phyloP scores from a whole-genome alignment of 352 stramenopile species.

The Globisporangium mamillatum region DNA sequence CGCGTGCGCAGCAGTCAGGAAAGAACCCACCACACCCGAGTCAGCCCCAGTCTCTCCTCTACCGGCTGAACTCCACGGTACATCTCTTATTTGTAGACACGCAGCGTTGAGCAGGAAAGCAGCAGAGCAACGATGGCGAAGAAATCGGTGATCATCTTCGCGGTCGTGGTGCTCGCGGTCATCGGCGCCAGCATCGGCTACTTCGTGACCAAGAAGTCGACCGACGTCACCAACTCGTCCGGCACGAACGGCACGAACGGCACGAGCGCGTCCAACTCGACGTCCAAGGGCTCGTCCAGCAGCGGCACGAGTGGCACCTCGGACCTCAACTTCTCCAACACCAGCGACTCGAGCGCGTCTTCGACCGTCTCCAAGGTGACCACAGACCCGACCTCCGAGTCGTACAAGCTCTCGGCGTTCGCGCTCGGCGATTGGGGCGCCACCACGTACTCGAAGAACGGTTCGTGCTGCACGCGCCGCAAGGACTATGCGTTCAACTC shows the following conservation, averaged over 20 bases:
- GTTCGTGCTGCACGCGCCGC: slow-evolving; percentile 70
- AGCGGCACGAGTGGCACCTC: slow-evolving; percentile 9
- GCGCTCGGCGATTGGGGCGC: slow-evolving; percentile 75
- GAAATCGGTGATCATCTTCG: slow-evolving; percentile 21
- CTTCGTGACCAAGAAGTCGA: slow-evolving; percentile 19
- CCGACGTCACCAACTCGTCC: slow-evolving; percentile 11
- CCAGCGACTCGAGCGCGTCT: slow-evolving; percentile 4
- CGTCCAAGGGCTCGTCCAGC: slow-evolving; percentile 1
- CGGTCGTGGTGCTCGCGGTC: slow-evolving; percentile 23
- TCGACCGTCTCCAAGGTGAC: slow-evolving; percentile 15
- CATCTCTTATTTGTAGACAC: not conserved
- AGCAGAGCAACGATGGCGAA: slow-evolving; percentile 14
- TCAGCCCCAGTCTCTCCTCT: not conserved
- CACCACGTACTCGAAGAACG: slow-evolving; percentile 35
- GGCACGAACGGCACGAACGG: slow-evolving; percentile 16
- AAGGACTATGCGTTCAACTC: slow-evolving; percentile 38
- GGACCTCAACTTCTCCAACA: slow-evolving; percentile 11
- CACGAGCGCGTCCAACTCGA: slow-evolving; percentile 14
- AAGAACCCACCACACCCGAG: not conserved
- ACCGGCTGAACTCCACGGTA: not conserved
- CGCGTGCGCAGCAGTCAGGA: not conserved
- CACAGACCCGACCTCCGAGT: slow-evolving; percentile 17
- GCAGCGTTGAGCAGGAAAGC: not conserved
- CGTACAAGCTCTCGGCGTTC: slow-evolving; percentile 35
- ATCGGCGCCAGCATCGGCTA: slow-evolving; percentile 24